phyloP scores from a whole-genome alignment of 768 basidiomycete species.

The Rhodotorula kratochvilovae region DNA sequence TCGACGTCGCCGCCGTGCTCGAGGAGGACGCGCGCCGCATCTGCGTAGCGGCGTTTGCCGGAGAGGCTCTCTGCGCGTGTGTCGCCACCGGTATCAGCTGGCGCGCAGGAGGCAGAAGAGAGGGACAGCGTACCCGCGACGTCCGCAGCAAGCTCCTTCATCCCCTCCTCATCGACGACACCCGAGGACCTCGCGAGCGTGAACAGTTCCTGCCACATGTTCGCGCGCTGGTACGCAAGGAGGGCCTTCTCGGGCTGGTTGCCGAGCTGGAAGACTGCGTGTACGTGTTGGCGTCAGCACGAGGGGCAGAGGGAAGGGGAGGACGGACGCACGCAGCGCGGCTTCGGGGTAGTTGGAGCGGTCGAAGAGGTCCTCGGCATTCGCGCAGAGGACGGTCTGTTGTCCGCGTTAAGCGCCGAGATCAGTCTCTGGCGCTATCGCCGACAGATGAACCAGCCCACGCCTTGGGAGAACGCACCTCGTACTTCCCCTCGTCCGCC shows the following conservation, averaged over 20 bases:
- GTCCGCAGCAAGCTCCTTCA: slow-evolving; percentile 65
- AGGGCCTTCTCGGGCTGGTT: slow-evolving; percentile 66
- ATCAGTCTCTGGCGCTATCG: not conserved
- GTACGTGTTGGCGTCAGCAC: slow-evolving; percentile 7
- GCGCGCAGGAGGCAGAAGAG: too few species aligned
- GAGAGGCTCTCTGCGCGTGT: slow-evolving; percentile 64
- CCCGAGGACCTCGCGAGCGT: slow-evolving; percentile 60
- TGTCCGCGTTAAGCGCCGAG: too few species aligned
- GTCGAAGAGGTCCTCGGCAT: slow-evolving; percentile 60
- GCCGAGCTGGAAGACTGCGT: slow-evolving; percentile 66
- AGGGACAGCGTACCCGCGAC: slow-evolving; percentile 62
- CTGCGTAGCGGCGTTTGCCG: slow-evolving; percentile 70
- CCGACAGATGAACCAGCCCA: too few species aligned
- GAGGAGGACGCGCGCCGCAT: slow-evolving; percentile 74
- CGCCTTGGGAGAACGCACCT: slow-evolving; percentile 7
- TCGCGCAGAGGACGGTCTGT: slow-evolving; percentile 39
- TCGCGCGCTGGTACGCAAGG: slow-evolving; percentile 76
- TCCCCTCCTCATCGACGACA: slow-evolving; percentile 55
- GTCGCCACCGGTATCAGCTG: too few species aligned
- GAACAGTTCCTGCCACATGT: slow-evolving; percentile 89
- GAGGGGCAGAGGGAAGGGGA: not conserved
- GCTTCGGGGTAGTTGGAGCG: slow-evolving; percentile 76
- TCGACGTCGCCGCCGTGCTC: slow-evolving; percentile 77
- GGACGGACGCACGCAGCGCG: slow-evolving; percentile 61
- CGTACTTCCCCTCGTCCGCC: slow-evolving; percentile 54